Evolutionary conservation across 1,284 basidiomycete species (phyloP), one percentile per base, ranked within the genome.

Genomic region (Blastosporella zonata): DNA sequence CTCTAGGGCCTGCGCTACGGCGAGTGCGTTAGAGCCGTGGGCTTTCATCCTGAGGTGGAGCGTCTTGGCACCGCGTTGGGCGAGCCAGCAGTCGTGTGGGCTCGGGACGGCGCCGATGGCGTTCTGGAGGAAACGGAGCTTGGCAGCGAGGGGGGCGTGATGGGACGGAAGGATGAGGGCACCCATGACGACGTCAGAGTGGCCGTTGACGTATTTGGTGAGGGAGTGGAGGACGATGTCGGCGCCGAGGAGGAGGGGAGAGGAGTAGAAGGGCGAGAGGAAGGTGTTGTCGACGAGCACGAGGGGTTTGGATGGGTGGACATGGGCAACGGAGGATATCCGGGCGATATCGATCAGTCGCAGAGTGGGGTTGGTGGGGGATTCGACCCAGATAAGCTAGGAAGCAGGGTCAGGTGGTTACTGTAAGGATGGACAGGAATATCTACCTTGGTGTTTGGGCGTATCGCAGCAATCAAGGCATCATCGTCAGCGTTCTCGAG

Each of bases 351-450:
- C 84, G 52, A 95, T 83, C 28, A 97, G 71, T n/a, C 87, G 83
- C 9, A 98, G 82, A 0, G 92, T 93, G 0, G 96, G 96, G 70
- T 98, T 98, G 12, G 94, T 97, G 0, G 95, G 96, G 0, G 90
- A 81, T 70, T 99, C 95, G 62, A 97, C 84, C 94, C 94, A 98
- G 50, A 99, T 81, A n/a, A 98, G 75, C 88, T 95, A n/a, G 43
- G 21, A 36, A 37, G 22, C 29, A 31, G 15, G 10, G 27, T 8
- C 17, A n/a, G 9, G 27, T 25, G 27, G 33, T 46, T 9, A 27
- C 23, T 20, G 22, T 15, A 13, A 6, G 15, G 12, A 15, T n/a
- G 12, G 25, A 12, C 12, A 6, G n/a, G 10, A 3, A 35, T 13
- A 66, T 78, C 37, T 47, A 90, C 90, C 77, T 90, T 93, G 3